Evolutionary conservation across 169 alveolate species (phyloP).

Genomic region (Babesia bovis): DNA sequence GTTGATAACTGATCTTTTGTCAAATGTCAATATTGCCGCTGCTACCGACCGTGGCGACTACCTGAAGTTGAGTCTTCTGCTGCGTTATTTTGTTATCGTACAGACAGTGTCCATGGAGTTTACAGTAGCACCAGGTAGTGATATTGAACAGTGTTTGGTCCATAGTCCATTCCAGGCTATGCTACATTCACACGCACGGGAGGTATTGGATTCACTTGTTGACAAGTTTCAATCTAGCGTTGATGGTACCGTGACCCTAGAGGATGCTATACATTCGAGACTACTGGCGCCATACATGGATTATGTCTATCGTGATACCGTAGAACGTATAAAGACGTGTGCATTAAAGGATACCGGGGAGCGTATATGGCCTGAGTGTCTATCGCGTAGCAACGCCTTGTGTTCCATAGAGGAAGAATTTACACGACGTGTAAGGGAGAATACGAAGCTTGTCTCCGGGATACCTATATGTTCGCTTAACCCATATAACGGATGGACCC

Average conservation of each 20-base stretch:
- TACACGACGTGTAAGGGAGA: slow-evolving; percentile 5
- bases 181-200: not conserved
- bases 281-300: slow-evolving; percentile 25
- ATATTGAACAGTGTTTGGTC: not conserved
- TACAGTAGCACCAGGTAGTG: slow-evolving; percentile 3
- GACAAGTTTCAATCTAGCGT: not conserved
- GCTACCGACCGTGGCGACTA: slow-evolving; percentile 42
- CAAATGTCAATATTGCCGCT: slow-evolving; percentile 14
- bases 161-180: not conserved
- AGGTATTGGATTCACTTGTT: too few relatives aligned
- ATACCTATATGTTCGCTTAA: slow-evolving; percentile 13
- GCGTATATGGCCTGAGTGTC: not conserved
- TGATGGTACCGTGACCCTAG: not conserved
- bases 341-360: not conserved
- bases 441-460: not conserved
- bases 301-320: not conserved
- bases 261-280: not conserved
- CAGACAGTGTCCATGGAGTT: slow-evolving; percentile 16
- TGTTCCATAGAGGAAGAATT: not conserved
- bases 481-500: slow-evolving; percentile 66
- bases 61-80: slow-evolving; percentile 30
- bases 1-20: slow-evolving; percentile 20
- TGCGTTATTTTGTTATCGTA: slow-evolving; percentile 23
- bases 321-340: slow-evolving; percentile 9
- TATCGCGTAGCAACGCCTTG: not conserved